Evolutionary conservation across 2,329 filamentous ascomycete species (phyloP).

Genomic region (Aspergillus caelatus): DNA sequence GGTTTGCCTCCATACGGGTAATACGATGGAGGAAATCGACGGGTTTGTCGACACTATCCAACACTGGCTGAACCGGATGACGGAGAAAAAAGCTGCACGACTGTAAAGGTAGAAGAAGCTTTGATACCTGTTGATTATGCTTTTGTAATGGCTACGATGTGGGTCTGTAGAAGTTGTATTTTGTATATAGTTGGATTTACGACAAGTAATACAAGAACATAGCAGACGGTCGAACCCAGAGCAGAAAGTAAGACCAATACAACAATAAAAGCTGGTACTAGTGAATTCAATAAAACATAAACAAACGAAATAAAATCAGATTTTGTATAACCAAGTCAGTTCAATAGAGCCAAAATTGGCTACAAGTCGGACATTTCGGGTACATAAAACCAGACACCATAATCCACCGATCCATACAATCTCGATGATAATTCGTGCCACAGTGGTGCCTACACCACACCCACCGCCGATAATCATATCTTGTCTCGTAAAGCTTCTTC

Average conservation of each 20-base stretch:
- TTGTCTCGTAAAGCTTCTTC: not conserved
- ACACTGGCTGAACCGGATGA: conserved; percentile 47
- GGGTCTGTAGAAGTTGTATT: not conserved
- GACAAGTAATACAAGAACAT: not conserved
- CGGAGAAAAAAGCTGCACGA: conserved; percentile 15
- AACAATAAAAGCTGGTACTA: not conserved
- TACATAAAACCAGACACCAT: not conserved
- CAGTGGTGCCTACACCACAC: conserved; percentile 21
- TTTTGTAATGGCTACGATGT: not conserved
- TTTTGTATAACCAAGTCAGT: not conserved
- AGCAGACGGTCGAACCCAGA: not conserved
- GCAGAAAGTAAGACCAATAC: not conserved
- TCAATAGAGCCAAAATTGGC: conserved; percentile 11
- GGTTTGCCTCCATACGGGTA: conserved; percentile 69
- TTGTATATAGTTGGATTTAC: not conserved
- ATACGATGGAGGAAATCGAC: conserved; percentile 61
- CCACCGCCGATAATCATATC: conserved; percentile 1
- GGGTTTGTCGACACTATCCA: conserved; percentile 54
- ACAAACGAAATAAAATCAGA: not conserved
- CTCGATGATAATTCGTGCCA: conserved; percentile 21
- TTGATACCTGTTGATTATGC: not conserved
- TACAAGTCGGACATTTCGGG: conserved; percentile 22
- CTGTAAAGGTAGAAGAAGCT: not conserved
- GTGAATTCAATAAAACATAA: not conserved
- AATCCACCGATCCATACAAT: conserved; percentile 18